Conservation (phyloP, 2,329 filamentous ascomycete genomes). For the Colletotrichum sp. region DNA sequence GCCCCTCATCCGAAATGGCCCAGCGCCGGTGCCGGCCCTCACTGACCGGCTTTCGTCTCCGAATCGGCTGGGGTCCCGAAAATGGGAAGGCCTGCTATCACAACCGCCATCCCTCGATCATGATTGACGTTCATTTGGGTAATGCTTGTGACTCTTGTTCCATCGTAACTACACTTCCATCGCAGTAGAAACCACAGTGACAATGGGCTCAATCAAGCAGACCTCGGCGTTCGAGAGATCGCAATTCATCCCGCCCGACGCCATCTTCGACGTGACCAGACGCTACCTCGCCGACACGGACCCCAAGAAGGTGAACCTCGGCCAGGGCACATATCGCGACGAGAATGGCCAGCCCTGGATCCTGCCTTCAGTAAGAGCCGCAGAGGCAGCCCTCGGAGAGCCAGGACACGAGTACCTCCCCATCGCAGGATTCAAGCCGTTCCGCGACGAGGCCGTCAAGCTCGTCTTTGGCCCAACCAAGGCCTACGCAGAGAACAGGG, state of each 20-base stretch:
- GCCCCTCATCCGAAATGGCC: neutral
- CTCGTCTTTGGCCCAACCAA: constrained; percentile 33
- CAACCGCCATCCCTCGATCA: neutral
- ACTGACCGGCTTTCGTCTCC: constrained; percentile 4
- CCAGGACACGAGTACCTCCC: constrained; percentile 42
- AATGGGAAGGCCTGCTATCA: neutral
- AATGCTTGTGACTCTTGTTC: too few species aligned
- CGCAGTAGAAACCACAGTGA: neutral
- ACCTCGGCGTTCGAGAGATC: constrained; percentile 25
- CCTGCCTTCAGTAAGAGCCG: constrained; percentile 38
- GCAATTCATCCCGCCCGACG: constrained; percentile 32
- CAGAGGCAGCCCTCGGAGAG: constrained; percentile 23
- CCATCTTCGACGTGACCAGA: constrained; percentile 39
- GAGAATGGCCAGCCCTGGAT: constrained; percentile 43
- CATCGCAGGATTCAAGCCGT: constrained; percentile 36
- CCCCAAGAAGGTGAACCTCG: constrained; percentile 42
- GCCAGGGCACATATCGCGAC: constrained; percentile 43
- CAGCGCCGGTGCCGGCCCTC: constrained; percentile 13
- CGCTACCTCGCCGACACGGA: constrained; percentile 33
- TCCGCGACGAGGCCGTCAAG: constrained; percentile 35
- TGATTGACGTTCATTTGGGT: neutral
- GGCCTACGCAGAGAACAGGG: constrained; percentile 30
- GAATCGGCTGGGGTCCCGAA: constrained; percentile 11
- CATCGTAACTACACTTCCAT: neutral
- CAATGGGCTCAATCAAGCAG: constrained; percentile 10